Evolutionary conservation across 805 yeast species (phyloP).

Genomic region (Metschnikowia henanensis): DNA sequence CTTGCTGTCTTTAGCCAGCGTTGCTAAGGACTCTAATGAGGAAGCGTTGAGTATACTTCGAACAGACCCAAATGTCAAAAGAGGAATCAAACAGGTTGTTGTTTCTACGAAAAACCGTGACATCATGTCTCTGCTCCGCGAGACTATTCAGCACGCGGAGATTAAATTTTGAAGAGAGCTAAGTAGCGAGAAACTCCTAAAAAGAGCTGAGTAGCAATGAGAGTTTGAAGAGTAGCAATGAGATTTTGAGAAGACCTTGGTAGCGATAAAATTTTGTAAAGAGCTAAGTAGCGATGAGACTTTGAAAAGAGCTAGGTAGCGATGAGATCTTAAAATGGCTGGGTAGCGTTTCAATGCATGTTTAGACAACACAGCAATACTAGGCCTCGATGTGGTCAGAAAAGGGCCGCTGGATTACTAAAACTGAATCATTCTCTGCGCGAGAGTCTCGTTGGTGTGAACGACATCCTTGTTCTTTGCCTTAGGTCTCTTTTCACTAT

Average conservation of each 20-base stretch:
- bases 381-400: too few species aligned
- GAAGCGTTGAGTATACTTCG: background rate
- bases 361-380: too few species aligned
- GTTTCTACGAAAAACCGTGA: conserved; percentile 5
- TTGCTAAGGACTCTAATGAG: background rate
- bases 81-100: conserved; percentile 7
- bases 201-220: too few species aligned
- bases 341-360: too few species aligned
- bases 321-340: too few species aligned
- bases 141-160: conserved; percentile 15
- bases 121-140: conserved; percentile 10
- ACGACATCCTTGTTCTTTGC: conserved; percentile 19
- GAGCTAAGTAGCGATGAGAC: too few species aligned
- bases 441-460: conserved; percentile 27
- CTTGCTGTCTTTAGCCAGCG: conserved; percentile 2
- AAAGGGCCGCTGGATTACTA: too few species aligned
- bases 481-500: conserved; percentile 39
- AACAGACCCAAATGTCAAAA: conserved; percentile 1
- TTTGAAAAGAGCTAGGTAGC: too few species aligned
- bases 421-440: conserved; percentile 40
- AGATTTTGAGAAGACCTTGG: too few species aligned
- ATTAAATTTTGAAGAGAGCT: conserved; percentile 4
- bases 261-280: too few species aligned
- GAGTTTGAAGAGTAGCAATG: too few species aligned
- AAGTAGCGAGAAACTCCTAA: too few species aligned